Evolutionary conservation across 2,329 filamentous ascomycete species (phyloP).

Genomic region (Fusarium lateritium): DNA sequence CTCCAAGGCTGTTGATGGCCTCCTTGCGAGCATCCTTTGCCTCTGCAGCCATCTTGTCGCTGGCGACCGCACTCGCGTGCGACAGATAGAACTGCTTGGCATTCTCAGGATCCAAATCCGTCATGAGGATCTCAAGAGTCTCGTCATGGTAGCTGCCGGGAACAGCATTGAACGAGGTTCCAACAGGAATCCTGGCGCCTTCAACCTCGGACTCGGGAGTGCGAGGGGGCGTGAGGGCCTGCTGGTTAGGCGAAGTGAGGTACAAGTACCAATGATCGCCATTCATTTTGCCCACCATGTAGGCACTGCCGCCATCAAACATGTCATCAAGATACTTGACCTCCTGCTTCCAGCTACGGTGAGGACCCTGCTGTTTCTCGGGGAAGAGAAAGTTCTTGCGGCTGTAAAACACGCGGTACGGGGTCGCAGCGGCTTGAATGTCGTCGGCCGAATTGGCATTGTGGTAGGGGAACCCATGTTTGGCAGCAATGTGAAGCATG

Average conservation of each 20-base stretch:
- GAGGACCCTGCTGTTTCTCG: conserved; percentile 92
- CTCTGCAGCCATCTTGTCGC: conserved; percentile 80
- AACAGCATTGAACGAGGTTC: conserved; percentile 57
- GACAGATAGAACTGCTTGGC: conserved; percentile 79
- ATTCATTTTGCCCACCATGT: conserved; percentile 99
- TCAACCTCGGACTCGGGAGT: conserved; percentile 73
- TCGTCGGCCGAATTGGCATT: conserved; percentile 76
- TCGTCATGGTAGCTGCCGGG: conserved; percentile 75
- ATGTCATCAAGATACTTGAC: conserved; percentile 93
- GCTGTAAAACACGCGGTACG: conserved; percentile 98
- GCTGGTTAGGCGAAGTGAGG: conserved; percentile 88
- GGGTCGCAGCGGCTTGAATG: conserved; percentile 83
- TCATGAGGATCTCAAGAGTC: conserved; percentile 82
- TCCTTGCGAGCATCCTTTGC: conserved; percentile 74
- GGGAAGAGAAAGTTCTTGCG: conserved; percentile 99
- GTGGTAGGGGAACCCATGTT: conserved; percentile 88
- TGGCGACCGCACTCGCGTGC: conserved; percentile 89
- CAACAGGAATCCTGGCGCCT: conserved; percentile 69
- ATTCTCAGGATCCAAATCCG: conserved; percentile 76
- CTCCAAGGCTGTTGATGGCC: conserved; percentile 71
- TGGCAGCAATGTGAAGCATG: conserved; percentile 91
- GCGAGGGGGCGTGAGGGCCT: conserved; percentile 83
- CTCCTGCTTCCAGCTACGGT: conserved; percentile 98
- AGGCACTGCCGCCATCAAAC: conserved; percentile 93
- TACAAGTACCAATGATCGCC: conserved; percentile 99